Conservation (phyloP, 108 stramenopile species). For the Mediolabrus comicus region DNA sequence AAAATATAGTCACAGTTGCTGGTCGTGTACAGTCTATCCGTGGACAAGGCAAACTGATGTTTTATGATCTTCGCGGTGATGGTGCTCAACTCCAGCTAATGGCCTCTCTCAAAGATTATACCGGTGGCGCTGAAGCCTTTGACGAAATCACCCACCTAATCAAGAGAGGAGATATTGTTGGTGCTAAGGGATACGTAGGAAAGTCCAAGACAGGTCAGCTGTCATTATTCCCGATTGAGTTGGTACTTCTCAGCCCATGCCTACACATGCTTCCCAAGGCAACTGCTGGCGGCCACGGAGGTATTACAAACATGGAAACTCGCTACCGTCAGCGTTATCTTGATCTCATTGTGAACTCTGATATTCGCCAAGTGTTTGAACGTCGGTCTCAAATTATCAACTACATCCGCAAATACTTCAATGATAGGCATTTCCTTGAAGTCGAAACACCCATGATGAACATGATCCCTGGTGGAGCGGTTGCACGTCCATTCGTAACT, state of each 20-base stretch:
- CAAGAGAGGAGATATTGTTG: conserved; percentile 96
- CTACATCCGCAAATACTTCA: conserved; percentile 91
- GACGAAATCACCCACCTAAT: conserved; percentile 70
- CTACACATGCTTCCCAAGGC: conserved; percentile 98
- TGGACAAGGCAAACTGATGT: conserved; percentile 96
- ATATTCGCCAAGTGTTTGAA: conserved; percentile 83
- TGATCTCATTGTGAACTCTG: conserved; percentile 96
- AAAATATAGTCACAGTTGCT: conserved; percentile 78
- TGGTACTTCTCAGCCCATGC: conserved; percentile 93
- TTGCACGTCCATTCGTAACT: conserved; percentile 97
- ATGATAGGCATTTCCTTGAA: conserved; percentile 95
- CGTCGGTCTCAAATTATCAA: conserved; percentile 92
- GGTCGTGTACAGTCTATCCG: conserved; percentile 94
- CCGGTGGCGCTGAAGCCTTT: conserved; percentile 88
- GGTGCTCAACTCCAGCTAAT: conserved; percentile 96
- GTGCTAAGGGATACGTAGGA: conserved; percentile 89
- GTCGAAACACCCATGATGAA: conserved; percentile 99
- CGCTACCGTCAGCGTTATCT: conserved; percentile 98
- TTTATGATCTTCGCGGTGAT: conserved; percentile 96
- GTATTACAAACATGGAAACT: conserved; percentile 94
- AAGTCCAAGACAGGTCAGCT: conserved; percentile 97
- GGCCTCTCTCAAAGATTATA: conserved; percentile 85
- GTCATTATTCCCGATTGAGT: conserved; percentile 88
- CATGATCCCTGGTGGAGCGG: conserved; percentile 98
- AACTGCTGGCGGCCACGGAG: conserved; percentile 74